Conservation (phyloP, 331 rosid genomes). For the Acacia concinna region DNA sequence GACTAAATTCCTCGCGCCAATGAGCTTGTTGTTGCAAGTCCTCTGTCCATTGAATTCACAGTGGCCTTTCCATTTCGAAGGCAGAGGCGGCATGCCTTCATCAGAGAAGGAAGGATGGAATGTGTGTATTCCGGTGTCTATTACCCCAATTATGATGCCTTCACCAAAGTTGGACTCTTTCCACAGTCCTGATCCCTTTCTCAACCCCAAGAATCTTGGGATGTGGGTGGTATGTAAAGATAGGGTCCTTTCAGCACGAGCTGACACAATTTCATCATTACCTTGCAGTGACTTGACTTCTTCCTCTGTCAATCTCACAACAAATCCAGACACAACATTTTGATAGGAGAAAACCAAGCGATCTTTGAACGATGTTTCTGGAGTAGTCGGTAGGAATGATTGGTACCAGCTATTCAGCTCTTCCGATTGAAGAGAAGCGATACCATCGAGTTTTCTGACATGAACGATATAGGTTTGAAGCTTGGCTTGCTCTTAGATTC, state of each 20-base stretch:
- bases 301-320: constrained; percentile 52
- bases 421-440: constrained; percentile 20
- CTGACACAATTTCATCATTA: constrained; percentile 55
- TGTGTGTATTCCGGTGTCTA: constrained; percentile 69
- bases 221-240: constrained; percentile 69
- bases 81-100: constrained; percentile 53
- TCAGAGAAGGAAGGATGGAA: constrained; percentile 72
- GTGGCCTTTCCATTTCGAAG: constrained; percentile 79
- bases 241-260: constrained; percentile 45
- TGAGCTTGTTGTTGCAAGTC: constrained; percentile 64
- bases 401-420: constrained; percentile 46
- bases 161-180: constrained; percentile 54
- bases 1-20: constrained; percentile 44
- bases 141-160: constrained; percentile 69
- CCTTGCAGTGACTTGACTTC: constrained; percentile 52
- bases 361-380: not conserved
- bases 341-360: constrained; percentile 48
- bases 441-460: constrained; percentile 36
- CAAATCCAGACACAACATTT: constrained; percentile 63
- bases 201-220: constrained; percentile 70
- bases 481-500: not conserved
- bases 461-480: constrained; percentile 60
- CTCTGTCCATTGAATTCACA: constrained; percentile 58
- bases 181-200: constrained; percentile 58
- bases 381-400: constrained; percentile 32